Conservation (phyloP, 148 eudicot species). For the Vaccinium macrocarpon region DNA sequence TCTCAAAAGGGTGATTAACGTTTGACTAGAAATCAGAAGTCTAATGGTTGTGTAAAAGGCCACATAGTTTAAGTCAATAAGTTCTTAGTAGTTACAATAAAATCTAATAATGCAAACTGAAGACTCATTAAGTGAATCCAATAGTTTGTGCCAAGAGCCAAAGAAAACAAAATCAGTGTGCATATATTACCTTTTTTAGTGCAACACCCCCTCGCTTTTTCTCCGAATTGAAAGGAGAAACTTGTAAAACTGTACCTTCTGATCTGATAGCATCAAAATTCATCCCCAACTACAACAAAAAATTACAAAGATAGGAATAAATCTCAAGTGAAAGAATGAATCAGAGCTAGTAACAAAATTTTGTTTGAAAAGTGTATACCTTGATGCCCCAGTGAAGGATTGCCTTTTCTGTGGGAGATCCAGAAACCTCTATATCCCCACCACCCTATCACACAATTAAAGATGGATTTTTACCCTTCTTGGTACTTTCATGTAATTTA, state of each 20-base stretch:
- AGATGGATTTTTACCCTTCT: neutral
- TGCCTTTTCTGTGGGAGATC: constrained; percentile 95
- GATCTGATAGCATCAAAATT: constrained; percentile 69
- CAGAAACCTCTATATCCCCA: constrained; percentile 61
- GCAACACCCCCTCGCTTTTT: constrained; percentile 95
- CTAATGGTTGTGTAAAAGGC: neutral
- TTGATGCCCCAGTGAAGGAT: constrained; percentile 80
- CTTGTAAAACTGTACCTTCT: constrained; percentile 64
- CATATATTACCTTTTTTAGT: constrained; percentile 55
- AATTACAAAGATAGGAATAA: constrained; percentile 6
- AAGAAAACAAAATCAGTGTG: neutral
- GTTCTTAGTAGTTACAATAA: neutral
- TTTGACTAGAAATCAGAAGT: neutral
- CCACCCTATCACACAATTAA: constrained; percentile 44
- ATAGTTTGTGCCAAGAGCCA: neutral
- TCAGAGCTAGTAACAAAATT: neutral
- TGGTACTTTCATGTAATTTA: constrained; percentile 8
- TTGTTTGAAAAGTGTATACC: constrained; percentile 32
- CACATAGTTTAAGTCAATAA: neutral
- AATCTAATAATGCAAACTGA: neutral
- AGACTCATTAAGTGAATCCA: neutral
- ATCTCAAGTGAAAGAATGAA: constrained; percentile 6
- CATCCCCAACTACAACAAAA: constrained; percentile 67
- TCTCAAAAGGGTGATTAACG: neutral
- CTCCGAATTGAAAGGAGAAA: constrained; percentile 83